phyloP scores from a whole-genome alignment of 208 protist genomes.

The Leishmania arabica region DNA sequence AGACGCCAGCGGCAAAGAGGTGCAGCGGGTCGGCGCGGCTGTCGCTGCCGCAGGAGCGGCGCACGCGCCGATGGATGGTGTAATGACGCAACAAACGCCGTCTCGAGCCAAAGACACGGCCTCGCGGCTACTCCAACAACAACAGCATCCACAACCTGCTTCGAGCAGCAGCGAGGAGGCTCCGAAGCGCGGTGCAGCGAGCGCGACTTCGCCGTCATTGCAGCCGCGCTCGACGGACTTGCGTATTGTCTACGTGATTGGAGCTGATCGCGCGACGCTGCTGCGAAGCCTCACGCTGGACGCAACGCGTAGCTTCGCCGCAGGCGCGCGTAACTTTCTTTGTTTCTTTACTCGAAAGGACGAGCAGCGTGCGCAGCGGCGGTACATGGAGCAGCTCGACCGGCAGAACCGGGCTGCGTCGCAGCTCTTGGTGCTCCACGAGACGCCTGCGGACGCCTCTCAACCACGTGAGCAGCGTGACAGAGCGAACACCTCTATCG shows the following conservation, averaged over 20 bases:
- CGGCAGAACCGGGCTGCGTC: constrained; percentile 21
- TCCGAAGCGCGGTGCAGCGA: background rate
- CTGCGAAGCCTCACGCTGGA: constrained; percentile 52
- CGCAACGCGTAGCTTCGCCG: constrained; percentile 51
- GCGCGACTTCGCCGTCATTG: background rate
- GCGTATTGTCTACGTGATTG: constrained; percentile 56
- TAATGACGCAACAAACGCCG: background rate
- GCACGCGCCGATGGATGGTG: background rate
- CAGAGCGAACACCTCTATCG: background rate
- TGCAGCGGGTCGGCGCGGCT: background rate
- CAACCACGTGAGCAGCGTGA: background rate
- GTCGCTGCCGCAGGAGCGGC: background rate
- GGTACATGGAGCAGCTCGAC: constrained; percentile 32
- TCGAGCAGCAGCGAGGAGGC: background rate
- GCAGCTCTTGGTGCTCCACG: background rate
- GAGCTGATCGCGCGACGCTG: constrained; percentile 51
- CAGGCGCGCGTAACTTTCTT: constrained; percentile 36
- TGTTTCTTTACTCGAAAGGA: constrained; percentile 59
- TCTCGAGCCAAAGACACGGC: background rate
- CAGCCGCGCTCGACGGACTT: constrained; percentile 26
- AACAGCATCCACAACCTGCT: background rate
- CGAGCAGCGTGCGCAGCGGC: constrained; percentile 35
- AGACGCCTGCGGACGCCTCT: background rate
- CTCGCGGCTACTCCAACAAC: background rate
- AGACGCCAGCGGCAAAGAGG: background rate